These are phyloP conservation scores for Omphalotus olearius DNA, from an alignment of 1,284 basidiomycete species.

Conservation along the genomic window DNA sequence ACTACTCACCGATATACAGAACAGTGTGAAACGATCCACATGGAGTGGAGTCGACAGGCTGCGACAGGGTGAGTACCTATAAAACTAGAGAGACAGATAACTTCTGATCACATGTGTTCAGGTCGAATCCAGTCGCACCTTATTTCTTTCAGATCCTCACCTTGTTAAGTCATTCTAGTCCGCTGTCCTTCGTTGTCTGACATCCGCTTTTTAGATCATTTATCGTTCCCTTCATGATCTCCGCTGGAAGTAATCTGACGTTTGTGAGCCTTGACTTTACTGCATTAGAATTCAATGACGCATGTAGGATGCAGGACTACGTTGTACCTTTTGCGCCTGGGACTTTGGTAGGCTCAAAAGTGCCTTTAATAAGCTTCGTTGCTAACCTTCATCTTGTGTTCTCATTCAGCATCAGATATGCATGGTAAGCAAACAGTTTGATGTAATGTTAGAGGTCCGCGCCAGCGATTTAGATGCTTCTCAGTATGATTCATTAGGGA, in stretches of 20 bases:
- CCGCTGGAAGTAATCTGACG: constrained; percentile 31
- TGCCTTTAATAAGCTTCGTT: not conserved
- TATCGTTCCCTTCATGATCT: constrained; percentile 40
- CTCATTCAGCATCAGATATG: constrained; percentile 44
- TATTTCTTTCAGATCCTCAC: constrained; percentile 47
- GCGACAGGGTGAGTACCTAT: constrained; percentile 31
- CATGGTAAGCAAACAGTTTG: constrained; percentile 32
- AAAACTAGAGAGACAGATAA: constrained; percentile 1
- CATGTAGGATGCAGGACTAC: constrained; percentile 34
- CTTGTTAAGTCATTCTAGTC: constrained; percentile 28
- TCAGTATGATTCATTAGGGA: constrained; percentile 38
- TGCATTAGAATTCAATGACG: not conserved
- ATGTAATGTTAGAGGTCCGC: not conserved
- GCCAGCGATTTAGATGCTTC: not conserved
- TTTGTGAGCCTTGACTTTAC: constrained; percentile 29
- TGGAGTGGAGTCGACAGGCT: constrained; percentile 36
- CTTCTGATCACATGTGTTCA: constrained; percentile 17
- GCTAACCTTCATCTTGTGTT: not conserved
- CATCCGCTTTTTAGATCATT: constrained; percentile 26
- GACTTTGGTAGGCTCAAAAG: constrained; percentile 32
- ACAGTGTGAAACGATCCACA: constrained; percentile 45
- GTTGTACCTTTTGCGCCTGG: constrained; percentile 45
- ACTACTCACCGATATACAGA: constrained; percentile 22
- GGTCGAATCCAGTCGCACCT: constrained; percentile 42
- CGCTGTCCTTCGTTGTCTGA: not conserved